A percentile compares a stretch with the other conserved stretches of the same genome.
These are phyloP conservation scores for Lodderomyces orthopsilosis DNA, from an alignment of 1,139 yeast genomes.

Conservation along the genomic window DNA sequence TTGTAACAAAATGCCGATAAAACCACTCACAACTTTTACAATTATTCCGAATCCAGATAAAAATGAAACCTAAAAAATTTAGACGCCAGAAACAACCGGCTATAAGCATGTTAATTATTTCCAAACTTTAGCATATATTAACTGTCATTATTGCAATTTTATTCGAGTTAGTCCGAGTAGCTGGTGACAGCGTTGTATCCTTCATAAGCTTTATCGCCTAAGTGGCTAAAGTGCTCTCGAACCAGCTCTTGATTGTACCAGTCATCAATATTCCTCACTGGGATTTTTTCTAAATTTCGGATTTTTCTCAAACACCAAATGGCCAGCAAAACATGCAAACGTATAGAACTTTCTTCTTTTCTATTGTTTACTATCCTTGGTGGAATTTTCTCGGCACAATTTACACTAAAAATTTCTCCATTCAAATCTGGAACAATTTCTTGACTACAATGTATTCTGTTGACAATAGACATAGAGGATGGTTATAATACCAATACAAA, in stretches of 20 bases:
- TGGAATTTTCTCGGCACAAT: neutral
- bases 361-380: neutral
- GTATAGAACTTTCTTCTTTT: neutral
- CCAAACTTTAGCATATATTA: neutral
- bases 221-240: too few relatives aligned
- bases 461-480: neutral
- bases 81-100: neutral
- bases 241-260: neutral
- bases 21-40: neutral
- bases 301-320: too few relatives aligned
- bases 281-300: too few relatives aligned
- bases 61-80: neutral
- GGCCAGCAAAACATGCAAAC: too few relatives aligned
- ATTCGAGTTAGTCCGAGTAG: too few relatives aligned
- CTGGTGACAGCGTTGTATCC: too few relatives aligned
- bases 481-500: too few relatives aligned
- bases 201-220: too few relatives aligned
- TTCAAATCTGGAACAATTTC: neutral
- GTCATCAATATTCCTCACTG: too few relatives aligned
- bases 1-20: too few relatives aligned
- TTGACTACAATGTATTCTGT: neutral
- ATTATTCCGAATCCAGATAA: neutral
- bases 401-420: neutral
- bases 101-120: neutral
- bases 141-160: neutral